A percentile compares a stretch with the other conserved stretches of the same genome.
Evolutionary conservation across 768 basidiomycete genomes (phyloP).

Genomic region (Amanita jacksonii): DNA sequence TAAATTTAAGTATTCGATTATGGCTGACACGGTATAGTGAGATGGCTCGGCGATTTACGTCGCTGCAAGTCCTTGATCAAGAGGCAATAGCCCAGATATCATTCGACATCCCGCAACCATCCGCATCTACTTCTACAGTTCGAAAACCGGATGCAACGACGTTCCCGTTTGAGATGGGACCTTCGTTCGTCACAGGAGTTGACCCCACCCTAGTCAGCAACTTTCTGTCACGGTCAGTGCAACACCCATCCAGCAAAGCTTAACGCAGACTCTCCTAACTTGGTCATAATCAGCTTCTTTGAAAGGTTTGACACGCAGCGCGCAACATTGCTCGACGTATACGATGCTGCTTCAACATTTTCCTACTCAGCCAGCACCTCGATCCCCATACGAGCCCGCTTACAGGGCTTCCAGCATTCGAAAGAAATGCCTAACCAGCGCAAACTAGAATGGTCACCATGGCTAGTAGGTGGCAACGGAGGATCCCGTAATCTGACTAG

Average conservation of each 20-base stretch:
- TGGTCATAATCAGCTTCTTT: conserved; percentile 75
- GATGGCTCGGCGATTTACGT: conserved; percentile 69
- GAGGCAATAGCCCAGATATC: conserved; percentile 71
- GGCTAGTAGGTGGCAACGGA: conserved; percentile 43
- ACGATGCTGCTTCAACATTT: conserved; percentile 83
- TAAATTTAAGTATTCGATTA: not conserved
- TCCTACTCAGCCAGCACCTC: conserved; percentile 81
- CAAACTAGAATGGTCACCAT: conserved; percentile 70
- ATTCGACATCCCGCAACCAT: conserved; percentile 61
- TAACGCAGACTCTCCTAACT: conserved; percentile 11
- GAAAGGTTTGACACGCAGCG: conserved; percentile 75
- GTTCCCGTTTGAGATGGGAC: conserved; percentile 70
- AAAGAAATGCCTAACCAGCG: conserved; percentile 72
- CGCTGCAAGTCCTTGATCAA: conserved; percentile 77
- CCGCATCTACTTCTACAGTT: conserved; percentile 31
- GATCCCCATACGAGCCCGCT: conserved; percentile 69
- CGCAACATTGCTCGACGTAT: conserved; percentile 54
- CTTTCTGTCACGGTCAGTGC: conserved; percentile 73
- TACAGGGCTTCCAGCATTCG: conserved; percentile 56
- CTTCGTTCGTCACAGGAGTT: conserved; percentile 69
- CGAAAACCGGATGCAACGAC: conserved; percentile 49
- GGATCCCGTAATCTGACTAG: conserved; percentile 75
- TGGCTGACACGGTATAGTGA: conserved; percentile 39
- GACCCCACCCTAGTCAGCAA: conserved; percentile 57
- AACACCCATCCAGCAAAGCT: too few species aligned